phyloP scores from a whole-genome alignment of 2,329 filamentous ascomycete genomes.

The Claviceps digitariae region DNA sequence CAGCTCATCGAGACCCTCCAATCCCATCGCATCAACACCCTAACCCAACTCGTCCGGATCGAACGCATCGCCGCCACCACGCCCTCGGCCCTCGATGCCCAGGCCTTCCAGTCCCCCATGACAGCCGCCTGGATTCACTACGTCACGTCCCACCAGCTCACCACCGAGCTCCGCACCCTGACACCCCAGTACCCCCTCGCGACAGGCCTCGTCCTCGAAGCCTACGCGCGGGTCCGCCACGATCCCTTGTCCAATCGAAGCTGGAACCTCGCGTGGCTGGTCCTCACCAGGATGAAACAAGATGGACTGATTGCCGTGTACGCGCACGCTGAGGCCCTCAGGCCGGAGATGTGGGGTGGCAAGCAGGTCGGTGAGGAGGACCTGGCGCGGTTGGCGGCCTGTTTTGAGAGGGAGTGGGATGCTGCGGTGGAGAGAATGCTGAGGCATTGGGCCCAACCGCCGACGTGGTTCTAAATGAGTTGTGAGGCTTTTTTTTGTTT shows the following conservation, averaged over 20 bases:
- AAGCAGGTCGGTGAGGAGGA: conserved; percentile 41
- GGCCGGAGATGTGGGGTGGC: conserved; percentile 58
- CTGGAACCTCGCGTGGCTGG: conserved; percentile 67
- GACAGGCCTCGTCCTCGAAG: conserved; percentile 50
- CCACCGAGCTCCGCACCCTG: conserved; percentile 55
- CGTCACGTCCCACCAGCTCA: conserved; percentile 54
- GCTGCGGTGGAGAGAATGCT: conserved; percentile 52
- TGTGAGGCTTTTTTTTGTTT: no score
- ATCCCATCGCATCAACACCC: conserved; percentile 58
- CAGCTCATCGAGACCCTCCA: conserved; percentile 50
- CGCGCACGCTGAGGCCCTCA: conserved; percentile 45
- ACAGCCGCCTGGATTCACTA: conserved; percentile 60
- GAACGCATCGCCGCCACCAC: conserved; percentile 50
- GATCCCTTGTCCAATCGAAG: conserved; percentile 55
- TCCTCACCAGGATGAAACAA: conserved; percentile 50
- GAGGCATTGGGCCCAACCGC: conserved; percentile 51
- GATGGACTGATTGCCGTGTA: conserved; percentile 48
- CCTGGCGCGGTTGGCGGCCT: conserved; percentile 43
- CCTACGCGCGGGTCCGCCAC: conserved; percentile 46
- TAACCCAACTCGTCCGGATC: conserved; percentile 58
- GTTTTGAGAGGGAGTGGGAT: conserved; percentile 55
- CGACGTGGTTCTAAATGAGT: conserved; percentile 35
- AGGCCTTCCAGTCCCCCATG: conserved; percentile 48
- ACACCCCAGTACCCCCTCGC: conserved; percentile 56
- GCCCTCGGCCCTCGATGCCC: conserved; percentile 43